Conservation (phyloP, 768 basidiomycete genomes). For the Pholiota conissans region DNA sequence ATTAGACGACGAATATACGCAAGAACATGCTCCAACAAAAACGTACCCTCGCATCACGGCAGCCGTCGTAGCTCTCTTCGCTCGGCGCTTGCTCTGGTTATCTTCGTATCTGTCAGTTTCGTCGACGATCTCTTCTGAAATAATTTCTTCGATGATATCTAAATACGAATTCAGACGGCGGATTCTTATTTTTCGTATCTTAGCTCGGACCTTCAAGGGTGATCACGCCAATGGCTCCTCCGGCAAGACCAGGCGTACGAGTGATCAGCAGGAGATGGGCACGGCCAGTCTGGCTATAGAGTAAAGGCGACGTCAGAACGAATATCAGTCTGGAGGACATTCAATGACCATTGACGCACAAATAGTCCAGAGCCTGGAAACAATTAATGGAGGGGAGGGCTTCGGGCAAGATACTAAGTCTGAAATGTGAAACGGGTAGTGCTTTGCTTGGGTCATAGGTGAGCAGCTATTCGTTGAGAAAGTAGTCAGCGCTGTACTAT, state of each 20-base stretch:
- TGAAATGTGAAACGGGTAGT: slow-evolving; percentile 72
- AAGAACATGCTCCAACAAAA: background rate
- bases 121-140: slow-evolving; percentile 94
- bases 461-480: slow-evolving; percentile 65
- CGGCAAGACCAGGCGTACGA: slow-evolving; percentile 75
- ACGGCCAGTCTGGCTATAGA: slow-evolving; percentile 82
- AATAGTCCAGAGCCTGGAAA: slow-evolving; percentile 94
- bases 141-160: slow-evolving; percentile 93
- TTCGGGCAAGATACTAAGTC: slow-evolving; percentile 85
- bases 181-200: background rate
- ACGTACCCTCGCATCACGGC: slow-evolving; percentile 79
- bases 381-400: slow-evolving; percentile 87
- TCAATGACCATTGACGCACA: slow-evolving; percentile 61
- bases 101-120: slow-evolving; percentile 92
- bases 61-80: slow-evolving; percentile 69
- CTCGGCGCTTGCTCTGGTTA: slow-evolving; percentile 77
- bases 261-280: slow-evolving; percentile 90
- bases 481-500: too few relatives aligned
- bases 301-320: background rate
- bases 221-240: slow-evolving; percentile 89
- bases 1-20: background rate
- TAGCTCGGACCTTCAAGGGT: slow-evolving; percentile 70
- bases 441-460: slow-evolving; percentile 84
- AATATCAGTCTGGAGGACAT: background rate
- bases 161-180: background rate